Evolutionary conservation across 768 basidiomycete genomes (phyloP).

Genomic region (Lactarius indigo): DNA sequence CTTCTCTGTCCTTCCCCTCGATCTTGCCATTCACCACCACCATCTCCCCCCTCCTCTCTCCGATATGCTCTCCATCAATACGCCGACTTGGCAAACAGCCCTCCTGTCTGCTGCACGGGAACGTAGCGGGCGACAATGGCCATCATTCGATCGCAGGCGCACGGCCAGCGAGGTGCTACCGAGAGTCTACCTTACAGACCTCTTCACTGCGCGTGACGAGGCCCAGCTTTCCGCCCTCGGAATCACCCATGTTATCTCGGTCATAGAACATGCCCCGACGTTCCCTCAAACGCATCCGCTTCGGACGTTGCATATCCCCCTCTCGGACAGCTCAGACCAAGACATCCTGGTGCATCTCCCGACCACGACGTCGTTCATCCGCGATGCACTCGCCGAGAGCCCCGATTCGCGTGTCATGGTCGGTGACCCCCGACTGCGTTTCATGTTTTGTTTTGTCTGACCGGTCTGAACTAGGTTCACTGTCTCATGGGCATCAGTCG

Average conservation of each 20-base stretch:
- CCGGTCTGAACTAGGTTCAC: constrained; percentile 51
- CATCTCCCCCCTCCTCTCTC: background rate
- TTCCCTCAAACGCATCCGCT: constrained; percentile 32
- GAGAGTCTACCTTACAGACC: constrained; percentile 61
- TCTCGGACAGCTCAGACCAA: constrained; percentile 40
- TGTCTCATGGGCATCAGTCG: constrained; percentile 75
- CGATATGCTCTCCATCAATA: constrained; percentile 16
- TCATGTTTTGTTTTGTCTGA: background rate
- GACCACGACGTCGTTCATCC: constrained; percentile 50
- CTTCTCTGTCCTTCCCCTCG: background rate
- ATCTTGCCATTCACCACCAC: background rate
- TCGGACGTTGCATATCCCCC: constrained; percentile 48
- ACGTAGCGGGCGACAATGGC: background rate
- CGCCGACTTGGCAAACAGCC: constrained; percentile 16
- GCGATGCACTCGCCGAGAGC: constrained; percentile 42
- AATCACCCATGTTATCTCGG: constrained; percentile 72
- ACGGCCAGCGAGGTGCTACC: constrained; percentile 37
- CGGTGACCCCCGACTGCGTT: constrained; percentile 25
- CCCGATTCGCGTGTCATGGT: constrained; percentile 48
- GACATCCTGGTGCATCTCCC: constrained; percentile 47
- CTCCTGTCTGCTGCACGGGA: constrained; percentile 13
- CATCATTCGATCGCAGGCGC: background rate
- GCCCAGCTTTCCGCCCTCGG: constrained; percentile 51
- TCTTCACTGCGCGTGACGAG: constrained; percentile 48
- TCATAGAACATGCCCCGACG: constrained; percentile 50